Percentiles rank a stretch among this genome's conserved stretches.
Conservation (phyloP, 2,329 filamentous ascomycete genomes). For the Zalaria sp. region DNA sequence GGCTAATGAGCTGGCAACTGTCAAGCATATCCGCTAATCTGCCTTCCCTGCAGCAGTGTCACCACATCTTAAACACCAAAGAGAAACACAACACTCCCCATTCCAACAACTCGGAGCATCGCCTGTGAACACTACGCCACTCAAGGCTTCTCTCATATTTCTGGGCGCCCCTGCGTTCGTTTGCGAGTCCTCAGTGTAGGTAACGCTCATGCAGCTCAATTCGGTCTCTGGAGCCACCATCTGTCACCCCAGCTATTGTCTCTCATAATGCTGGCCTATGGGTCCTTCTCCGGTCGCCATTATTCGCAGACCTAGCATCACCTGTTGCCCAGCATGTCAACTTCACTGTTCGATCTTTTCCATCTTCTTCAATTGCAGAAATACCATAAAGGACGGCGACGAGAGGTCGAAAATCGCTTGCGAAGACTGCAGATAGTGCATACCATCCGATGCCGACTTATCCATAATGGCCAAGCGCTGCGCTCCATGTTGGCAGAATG, state of each 20-base stretch:
- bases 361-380: constrained; percentile 64
- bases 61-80: constrained; percentile 11
- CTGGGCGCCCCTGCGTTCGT: constrained; percentile 1
- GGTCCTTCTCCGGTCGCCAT: no score
- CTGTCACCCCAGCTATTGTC: no score
- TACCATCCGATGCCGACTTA: constrained; percentile 59
- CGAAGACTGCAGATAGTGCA: constrained; percentile 63
- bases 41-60: constrained; percentile 17
- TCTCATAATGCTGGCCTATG: no score
- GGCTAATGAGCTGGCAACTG: constrained; percentile 18
- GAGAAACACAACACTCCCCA: constrained; percentile 4
- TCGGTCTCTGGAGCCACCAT: no score
- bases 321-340: neutral
- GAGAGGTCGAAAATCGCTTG: constrained; percentile 56
- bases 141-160: no score
- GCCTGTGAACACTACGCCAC: no score
- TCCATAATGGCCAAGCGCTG: constrained; percentile 59
- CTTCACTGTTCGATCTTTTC: constrained; percentile 53
- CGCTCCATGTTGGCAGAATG: constrained; percentile 64
- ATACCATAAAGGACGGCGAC: constrained; percentile 69
- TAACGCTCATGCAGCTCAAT: constrained; percentile 2
- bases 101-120: no score
- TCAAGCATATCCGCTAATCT: constrained; percentile 17
- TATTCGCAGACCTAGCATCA: no score
- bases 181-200: constrained; percentile 9